Percentiles rank a stretch among this genome's conserved stretches.
phyloP scores from a whole-genome alignment of 805 yeast species.

The Candida ponderosae region DNA sequence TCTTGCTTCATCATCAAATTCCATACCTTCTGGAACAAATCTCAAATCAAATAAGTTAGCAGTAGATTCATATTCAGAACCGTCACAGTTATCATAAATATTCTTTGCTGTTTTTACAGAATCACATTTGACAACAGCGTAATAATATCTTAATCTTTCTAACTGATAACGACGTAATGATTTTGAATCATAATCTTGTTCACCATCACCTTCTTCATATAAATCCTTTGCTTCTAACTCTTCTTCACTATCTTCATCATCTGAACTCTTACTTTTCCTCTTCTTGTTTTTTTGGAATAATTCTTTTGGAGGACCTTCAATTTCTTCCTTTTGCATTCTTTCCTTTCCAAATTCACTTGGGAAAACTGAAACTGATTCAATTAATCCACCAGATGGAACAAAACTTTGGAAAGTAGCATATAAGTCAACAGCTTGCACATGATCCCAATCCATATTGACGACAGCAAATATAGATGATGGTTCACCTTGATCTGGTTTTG shows the following conservation, averaged over 20 bases:
- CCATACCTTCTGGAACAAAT: constrained; percentile 90
- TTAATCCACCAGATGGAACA: constrained; percentile 67
- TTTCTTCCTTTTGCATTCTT: constrained; percentile 81
- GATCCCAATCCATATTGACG: constrained; percentile 97
- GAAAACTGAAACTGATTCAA: constrained; percentile 60
- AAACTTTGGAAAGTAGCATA: constrained; percentile 86
- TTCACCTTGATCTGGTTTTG: constrained; percentile 77
- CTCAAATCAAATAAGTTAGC: constrained; percentile 91
- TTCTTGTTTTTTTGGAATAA: constrained; percentile 48
- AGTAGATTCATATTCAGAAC: constrained; percentile 91
- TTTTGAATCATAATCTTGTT: constrained; percentile 75
- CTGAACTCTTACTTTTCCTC: constrained; percentile 26
- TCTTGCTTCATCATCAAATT: constrained; percentile 68
- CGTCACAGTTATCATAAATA: constrained; percentile 85
- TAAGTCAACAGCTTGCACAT: constrained; percentile 77
- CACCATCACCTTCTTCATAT: constrained; percentile 76
- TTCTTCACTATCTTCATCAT: constrained; percentile 36
- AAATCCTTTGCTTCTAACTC: constrained; percentile 63
- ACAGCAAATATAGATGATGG: constrained; percentile 80
- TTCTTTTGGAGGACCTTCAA: constrained; percentile 89
- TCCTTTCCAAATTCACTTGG: constrained; percentile 94
- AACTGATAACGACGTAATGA: constrained; percentile 85
- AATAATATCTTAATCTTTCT: constrained; percentile 86
- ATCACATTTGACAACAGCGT: constrained; percentile 86
- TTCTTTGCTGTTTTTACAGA: constrained; percentile 58